These are phyloP conservation scores for Starmerella lactis-condensi DNA, from an alignment of 805 yeast species.

Conservation along the genomic window DNA sequence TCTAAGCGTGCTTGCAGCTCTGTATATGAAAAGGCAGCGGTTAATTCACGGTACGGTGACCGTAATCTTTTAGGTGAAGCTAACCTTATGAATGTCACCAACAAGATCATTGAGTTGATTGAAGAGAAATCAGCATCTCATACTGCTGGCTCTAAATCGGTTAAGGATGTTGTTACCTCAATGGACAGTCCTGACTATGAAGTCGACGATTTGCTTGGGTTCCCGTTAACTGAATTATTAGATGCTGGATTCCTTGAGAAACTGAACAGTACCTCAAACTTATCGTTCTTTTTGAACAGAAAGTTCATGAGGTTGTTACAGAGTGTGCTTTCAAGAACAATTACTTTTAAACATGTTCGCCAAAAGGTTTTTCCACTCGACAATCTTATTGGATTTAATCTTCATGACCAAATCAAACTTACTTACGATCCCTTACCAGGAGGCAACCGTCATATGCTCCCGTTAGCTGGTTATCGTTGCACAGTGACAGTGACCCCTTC, in stretches of 20 bases:
- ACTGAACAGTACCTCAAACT: background rate
- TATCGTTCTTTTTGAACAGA: constrained; percentile 1
- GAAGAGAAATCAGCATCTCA: background rate
- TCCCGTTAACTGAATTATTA: constrained; percentile 7
- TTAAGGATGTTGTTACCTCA: background rate
- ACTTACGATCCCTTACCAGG: too few species aligned
- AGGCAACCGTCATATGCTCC: too few species aligned
- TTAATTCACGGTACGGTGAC: constrained; percentile 1
- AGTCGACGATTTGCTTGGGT: background rate
- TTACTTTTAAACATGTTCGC: constrained; percentile 4
- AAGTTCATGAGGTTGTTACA: constrained; percentile 5
- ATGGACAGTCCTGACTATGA: background rate
- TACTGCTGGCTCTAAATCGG: background rate
- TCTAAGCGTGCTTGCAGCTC: too few species aligned
- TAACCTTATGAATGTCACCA: constrained; percentile 5
- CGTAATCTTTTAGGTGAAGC: constrained; percentile 1
- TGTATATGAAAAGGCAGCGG: too few species aligned
- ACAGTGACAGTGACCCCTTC: too few species aligned
- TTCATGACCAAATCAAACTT: background rate
- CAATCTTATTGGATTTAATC: background rate
- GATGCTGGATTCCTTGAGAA: constrained; percentile 5
- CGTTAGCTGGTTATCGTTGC: too few species aligned
- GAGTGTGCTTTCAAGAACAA: constrained; percentile 5
- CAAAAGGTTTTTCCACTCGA: constrained; percentile 4
- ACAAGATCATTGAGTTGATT: background rate